Conservation (phyloP, 1,139 yeast species). For the Lizanozyma gosingica region DNA sequence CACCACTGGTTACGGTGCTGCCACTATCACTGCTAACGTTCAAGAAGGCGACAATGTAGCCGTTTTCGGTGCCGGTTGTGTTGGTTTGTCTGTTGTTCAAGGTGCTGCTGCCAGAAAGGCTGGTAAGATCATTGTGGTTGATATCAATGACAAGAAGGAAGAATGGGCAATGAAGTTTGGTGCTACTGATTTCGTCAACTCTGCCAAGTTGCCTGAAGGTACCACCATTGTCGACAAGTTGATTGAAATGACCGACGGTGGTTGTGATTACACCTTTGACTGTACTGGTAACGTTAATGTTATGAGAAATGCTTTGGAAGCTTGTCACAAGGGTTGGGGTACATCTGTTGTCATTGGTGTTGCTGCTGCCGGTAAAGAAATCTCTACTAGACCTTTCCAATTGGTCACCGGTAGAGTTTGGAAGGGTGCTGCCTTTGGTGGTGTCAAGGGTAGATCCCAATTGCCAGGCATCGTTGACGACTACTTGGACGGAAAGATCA, state of each 20-base stretch:
- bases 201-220: conserved; percentile 64
- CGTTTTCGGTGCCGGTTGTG: conserved; percentile 95
- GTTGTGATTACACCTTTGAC: conserved; percentile 91
- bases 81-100: conserved; percentile 90
- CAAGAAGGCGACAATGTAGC: conserved; percentile 92
- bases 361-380: conserved; percentile 97
- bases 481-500: conserved; percentile 72
- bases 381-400: conserved; percentile 96
- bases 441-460: conserved; percentile 95
- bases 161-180: conserved; percentile 86
- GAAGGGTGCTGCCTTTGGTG: conserved; percentile 98
- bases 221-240: conserved; percentile 75
- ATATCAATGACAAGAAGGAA: conserved; percentile 75
- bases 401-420: conserved; percentile 97
- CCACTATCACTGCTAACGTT: conserved; percentile 87
- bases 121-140: conserved; percentile 74
- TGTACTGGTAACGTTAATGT: conserved; percentile 95
- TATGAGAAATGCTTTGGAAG: conserved; percentile 93
- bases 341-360: conserved; percentile 91
- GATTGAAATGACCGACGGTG: conserved; percentile 90
- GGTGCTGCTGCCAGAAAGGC: conserved; percentile 87
- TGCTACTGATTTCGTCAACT: conserved; percentile 91
- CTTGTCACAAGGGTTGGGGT: conserved; percentile 99
- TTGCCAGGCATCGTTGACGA: conserved; percentile 86
- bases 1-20: conserved; percentile 98